Base-by-base conservation (phyloP, 2,329 filamentous ascomycete genomes). In the Chrysoporthe puriensis region DNA sequence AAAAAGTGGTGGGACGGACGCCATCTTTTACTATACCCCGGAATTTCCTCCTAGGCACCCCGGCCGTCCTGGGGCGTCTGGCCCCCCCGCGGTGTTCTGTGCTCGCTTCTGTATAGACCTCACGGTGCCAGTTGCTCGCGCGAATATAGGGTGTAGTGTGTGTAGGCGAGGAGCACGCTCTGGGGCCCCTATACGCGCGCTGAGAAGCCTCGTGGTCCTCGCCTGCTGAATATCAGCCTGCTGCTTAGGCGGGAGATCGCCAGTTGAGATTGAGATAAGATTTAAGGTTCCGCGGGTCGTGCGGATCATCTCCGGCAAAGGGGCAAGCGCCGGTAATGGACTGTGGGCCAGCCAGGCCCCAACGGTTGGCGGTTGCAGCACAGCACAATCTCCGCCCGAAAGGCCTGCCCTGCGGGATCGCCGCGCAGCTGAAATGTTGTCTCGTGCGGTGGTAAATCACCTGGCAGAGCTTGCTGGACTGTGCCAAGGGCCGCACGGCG, bases 291-390 rank as follows among this genome's bases (percentile, higher is more conserved):
- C 48, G 40, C 42, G 14, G 21, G 46, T 61, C 26, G 21, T 44
- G 40, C 26, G 26, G 26, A 26, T 26, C 26, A 26, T 26, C 26
- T 18, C 21, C 14, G 32, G 58, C 46, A 61, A 61, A 46, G 58
- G 58, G 58, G 57, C 57, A 26, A 44, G 58, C 42, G 58, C 42
- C 40, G 58, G 40, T 36, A 60, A 26, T 60, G 36, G 21, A 18
- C n/a, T 8, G 57, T 60, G 57, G 57, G 57, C 57, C 18, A 44
- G 36, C 57, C 18, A 59, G 54, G 36, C 32, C 26, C 26, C 26
- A 26, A 26, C 26, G 26, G 54, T 57, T 21, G 36, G 36, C 14
- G 34, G 34, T 21, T 26, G 57, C 40, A 60, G 32, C 57, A 60
- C 40, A 34, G 16, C 57, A 60, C 57, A 60, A 60, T 60, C 36